Base-by-base conservation (phyloP, 2,329 filamentous ascomycete genomes). In the Rosellinia necatrix region DNA sequence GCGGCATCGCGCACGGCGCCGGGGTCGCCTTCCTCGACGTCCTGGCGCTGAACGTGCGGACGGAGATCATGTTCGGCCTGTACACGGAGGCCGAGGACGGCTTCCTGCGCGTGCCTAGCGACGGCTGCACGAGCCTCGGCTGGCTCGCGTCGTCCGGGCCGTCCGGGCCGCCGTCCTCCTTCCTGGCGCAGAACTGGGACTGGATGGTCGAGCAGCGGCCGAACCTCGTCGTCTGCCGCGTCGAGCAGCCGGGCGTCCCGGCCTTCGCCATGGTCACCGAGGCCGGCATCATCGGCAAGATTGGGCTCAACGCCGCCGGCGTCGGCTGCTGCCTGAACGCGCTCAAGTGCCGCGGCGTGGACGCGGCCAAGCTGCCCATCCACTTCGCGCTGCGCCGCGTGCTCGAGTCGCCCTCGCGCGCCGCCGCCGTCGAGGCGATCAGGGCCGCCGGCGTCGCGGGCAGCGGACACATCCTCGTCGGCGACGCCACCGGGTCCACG, bases 251-350 rank as follows among this genome's bases (percentile, higher is more conserved):
- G 1, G 64, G 59, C 2, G 58, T 68, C 22, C 81, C 81, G 0
- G 71, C 71, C 1, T 78, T 85, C 53, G 69, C 78, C 13, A 83
- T 82, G 73, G 73, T 86, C 19, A 86, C 83, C 0, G 84, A 86
- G 47, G 76, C 78, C 0, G 83, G 84, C 12, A 77, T 86, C 19
- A 78, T 88, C 29, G 85, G 84, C 12, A 89, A 89, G 68, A 87
- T 88, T 19, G 86, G 86, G 0, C 74, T 88, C 61, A 89, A 89
- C 64, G 73, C 72, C 13, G 65, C 68, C 0, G 83, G 84, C 0
- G 82, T 88, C 0, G 85, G 83, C 0, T 79, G 80, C 0, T 81
- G 80, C 38, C 72, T 88, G 7, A 88, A 88, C 58, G 86, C 85
- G 0, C 84, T 88, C 57, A 76, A 78, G 34, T 82, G 81, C 3